Base-by-base conservation (phyloP, 2,329 filamentous ascomycete species). In the Curvularia sp. region DNA sequence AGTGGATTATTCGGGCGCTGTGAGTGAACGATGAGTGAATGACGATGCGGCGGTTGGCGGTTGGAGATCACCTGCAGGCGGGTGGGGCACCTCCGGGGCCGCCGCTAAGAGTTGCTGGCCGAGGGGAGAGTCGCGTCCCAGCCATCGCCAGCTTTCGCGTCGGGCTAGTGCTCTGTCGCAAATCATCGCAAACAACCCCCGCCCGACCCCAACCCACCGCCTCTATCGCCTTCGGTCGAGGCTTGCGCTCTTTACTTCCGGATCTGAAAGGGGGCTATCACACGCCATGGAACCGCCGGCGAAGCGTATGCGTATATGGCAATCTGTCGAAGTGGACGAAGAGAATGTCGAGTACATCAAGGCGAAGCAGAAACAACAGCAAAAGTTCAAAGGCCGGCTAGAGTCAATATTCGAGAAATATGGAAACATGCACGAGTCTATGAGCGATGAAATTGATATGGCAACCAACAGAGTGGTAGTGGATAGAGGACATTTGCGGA, bases 331-430 rank as follows among this genome's bases (percentile, higher is more conserved):
- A 27, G 70, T 74, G 39, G 73, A 73, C 65, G 72, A 75, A 39
- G 65, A 65, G n/a, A 67, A 72, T 39, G 61, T 65, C 38, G 69
- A 74, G 6, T 80, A 73, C 72, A 76, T 63, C 73, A 79, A 47
- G 68, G 78, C 45, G 12, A 68, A 76, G 73, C 67, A 72, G 71
- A 59, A 73, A 68, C 55, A 65, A 46, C 75, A 77, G 28, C 77
- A 79, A 30, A 79, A 59, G 59, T 87, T 80, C 53, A 74, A 76
- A 57, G 88, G 87, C n/a, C 87, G 87, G 5, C 95, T 96, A 74
- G 93, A 97, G 72, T 82, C 86, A 55, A 96, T 98, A 54, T 97
- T 97, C 73, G 86, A 89, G 60, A 97, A 96, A 76, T 97, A 96
- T 74, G 88, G 84, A 52, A 88, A 84, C 63, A 90, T 97, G 74